phyloP scores from a whole-genome alignment of 768 basidiomycete species.

The Lactarius psammicola region DNA sequence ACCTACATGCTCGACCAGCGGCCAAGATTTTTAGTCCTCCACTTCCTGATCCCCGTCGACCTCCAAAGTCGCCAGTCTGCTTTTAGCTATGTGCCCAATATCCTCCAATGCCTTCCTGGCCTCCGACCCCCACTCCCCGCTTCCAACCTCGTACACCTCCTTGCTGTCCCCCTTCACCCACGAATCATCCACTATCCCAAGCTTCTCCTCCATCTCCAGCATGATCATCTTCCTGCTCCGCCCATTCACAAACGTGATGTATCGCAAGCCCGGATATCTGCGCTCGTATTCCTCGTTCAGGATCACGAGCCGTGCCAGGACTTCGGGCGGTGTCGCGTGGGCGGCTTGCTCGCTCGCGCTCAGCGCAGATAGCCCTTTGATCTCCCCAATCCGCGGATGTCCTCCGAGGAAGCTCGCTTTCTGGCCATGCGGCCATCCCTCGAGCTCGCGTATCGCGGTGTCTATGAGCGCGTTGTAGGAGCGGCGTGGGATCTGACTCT shows the following conservation, averaged over 20 bases:
- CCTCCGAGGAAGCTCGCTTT: constrained; percentile 71
- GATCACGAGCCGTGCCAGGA: constrained; percentile 69
- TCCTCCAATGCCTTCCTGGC: constrained; percentile 69
- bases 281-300: constrained; percentile 78
- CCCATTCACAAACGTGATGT: constrained; percentile 92
- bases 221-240: constrained; percentile 68
- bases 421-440: constrained; percentile 49
- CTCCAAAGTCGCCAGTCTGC: constrained; percentile 52
- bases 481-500: not conserved
- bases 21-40: not conserved
- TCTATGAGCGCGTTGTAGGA: constrained; percentile 59
- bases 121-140: constrained; percentile 61
- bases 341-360: constrained; percentile 78
- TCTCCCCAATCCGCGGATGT: constrained; percentile 89
- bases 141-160: constrained; percentile 38
- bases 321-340: constrained; percentile 64
- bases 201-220: constrained; percentile 72
- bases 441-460: constrained; percentile 47
- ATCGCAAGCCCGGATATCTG: constrained; percentile 71
- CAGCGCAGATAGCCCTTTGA: constrained; percentile 65
- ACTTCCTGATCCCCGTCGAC: constrained; percentile 35
- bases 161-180: constrained; percentile 43
- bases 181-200: constrained; percentile 47
- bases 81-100: constrained; percentile 78
- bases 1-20: not conserved